phyloP scores from a whole-genome alignment of 306 rosid species.

The Fagus sylvatica region DNA sequence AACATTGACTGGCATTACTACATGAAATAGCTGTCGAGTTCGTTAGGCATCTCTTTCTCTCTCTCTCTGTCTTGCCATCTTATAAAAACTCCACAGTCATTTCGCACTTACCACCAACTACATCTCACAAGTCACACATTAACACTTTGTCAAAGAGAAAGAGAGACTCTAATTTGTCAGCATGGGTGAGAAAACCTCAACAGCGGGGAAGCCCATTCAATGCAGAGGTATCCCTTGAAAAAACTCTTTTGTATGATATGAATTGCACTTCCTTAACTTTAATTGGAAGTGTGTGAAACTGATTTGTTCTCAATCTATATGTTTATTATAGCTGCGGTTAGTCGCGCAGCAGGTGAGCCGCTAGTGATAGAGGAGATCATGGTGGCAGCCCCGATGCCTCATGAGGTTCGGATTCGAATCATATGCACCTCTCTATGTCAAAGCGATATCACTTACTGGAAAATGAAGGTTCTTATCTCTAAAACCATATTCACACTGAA shows the following conservation, averaged over 20 bases:
- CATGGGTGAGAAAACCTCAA: slow-evolving; percentile 43
- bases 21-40: background rate
- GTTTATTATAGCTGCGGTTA: slow-evolving; percentile 56
- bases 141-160: background rate
- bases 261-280: too few species aligned
- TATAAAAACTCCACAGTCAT: background rate
- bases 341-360: slow-evolving; percentile 65
- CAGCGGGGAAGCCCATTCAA: slow-evolving; percentile 55
- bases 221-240: slow-evolving; percentile 49
- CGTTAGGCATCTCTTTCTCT: too few species aligned
- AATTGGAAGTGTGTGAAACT: background rate
- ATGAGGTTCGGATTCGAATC: slow-evolving; percentile 67
- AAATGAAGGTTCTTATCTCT: slow-evolving; percentile 50
- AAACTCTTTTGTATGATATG: background rate
- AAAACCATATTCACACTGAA: background rate
- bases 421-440: slow-evolving; percentile 75
- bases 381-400: slow-evolving; percentile 81
- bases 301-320: background rate
- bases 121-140: background rate
- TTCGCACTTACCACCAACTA: background rate
- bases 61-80: background rate
- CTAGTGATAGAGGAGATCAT: slow-evolving; percentile 62
- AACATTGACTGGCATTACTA: too few species aligned
- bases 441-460: slow-evolving; percentile 81
- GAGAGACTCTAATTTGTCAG: background rate